Base-by-base conservation (phyloP, 441 rosid species). In the Viola pubescens region DNA sequence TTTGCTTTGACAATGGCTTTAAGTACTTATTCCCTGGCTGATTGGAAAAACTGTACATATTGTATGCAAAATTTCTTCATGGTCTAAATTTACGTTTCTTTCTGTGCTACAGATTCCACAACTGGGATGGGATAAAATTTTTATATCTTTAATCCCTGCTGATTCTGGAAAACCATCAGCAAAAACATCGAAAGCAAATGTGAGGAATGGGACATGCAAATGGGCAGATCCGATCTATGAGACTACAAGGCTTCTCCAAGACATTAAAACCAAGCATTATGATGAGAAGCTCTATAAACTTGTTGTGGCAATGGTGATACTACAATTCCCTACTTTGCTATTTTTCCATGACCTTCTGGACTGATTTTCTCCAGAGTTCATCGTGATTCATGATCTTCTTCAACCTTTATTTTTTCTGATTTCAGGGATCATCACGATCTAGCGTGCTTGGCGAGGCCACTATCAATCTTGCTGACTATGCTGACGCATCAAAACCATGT, bases 191-290 rank as follows among this genome's bases (percentile, higher is more conserved):
- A 94, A 94, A 78, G 95, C 97, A 59, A 88, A 77, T 82, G 97
- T 94, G 56, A 87, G 99, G 77, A 94, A 90, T 60, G 95, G 98
- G 71, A 81, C 88, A 49, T 94, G 99, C 82, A 94, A 94, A 71
- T 94, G 99, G 99, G 94, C 75, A 13, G 99, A 94, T 87, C 98
- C 99, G 4, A 88, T 94, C 73, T 94, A 94, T 59, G 99, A 94
- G 77, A 85, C 96, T 48, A 91, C 99, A 9, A 81, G 97, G 73
- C 94, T 94, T 71, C 94, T 94, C 61, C 98, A 84, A 73, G 97
- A 94, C 69, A 70, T 76, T 54, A 84, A 77, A 78, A 91, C 89
- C 62, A 94, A 82, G 72, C 88, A 78, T 56, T 94, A 71, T 14
- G 97, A 94, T 65, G 90, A 87, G 67, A 94, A 94, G 78, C 81